These are phyloP conservation scores for Paspalum vaginatum DNA, from an alignment of 176 grass and related monocot genomes.

Conservation along the genomic window DNA sequence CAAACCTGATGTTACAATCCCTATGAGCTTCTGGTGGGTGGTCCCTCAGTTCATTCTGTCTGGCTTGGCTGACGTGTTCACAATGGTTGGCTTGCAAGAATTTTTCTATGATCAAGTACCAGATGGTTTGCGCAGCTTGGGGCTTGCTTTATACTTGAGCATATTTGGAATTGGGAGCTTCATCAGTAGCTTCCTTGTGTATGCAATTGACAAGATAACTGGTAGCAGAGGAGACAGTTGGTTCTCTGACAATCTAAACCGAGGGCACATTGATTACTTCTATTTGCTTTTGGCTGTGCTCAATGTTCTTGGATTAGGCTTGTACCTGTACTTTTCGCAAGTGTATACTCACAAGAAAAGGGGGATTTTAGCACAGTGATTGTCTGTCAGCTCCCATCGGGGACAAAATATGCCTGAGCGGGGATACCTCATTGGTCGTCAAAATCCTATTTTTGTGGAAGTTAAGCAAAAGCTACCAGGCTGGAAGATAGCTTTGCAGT, in stretches of 20 bases:
- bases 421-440: background rate
- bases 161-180: slow-evolving; percentile 53
- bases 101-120: slow-evolving; percentile 75
- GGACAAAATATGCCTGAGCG: background rate
- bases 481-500: background rate
- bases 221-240: slow-evolving; percentile 42
- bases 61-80: slow-evolving; percentile 52
- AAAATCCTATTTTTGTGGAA: background rate
- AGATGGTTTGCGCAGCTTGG: slow-evolving; percentile 53
- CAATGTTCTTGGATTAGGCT: slow-evolving; percentile 43
- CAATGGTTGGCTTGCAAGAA: slow-evolving; percentile 60
- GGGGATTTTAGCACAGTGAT: slow-evolving; percentile 19
- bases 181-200: slow-evolving; percentile 51
- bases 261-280: slow-evolving; percentile 62
- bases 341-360: slow-evolving; percentile 48
- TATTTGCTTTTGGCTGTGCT: slow-evolving; percentile 59
- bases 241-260: slow-evolving; percentile 61
- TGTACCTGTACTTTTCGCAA: slow-evolving; percentile 46
- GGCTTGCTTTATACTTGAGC: slow-evolving; percentile 62
- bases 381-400: background rate
- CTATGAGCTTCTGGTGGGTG: slow-evolving; percentile 68
- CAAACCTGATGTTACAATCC: slow-evolving; percentile 42
- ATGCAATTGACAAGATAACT: slow-evolving; percentile 50
- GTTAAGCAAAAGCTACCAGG: background rate
- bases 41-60: slow-evolving; percentile 53